Base-by-base conservation (phyloP, 2,329 filamentous ascomycete genomes). In the Pseudogymnoascus sp. region DNA sequence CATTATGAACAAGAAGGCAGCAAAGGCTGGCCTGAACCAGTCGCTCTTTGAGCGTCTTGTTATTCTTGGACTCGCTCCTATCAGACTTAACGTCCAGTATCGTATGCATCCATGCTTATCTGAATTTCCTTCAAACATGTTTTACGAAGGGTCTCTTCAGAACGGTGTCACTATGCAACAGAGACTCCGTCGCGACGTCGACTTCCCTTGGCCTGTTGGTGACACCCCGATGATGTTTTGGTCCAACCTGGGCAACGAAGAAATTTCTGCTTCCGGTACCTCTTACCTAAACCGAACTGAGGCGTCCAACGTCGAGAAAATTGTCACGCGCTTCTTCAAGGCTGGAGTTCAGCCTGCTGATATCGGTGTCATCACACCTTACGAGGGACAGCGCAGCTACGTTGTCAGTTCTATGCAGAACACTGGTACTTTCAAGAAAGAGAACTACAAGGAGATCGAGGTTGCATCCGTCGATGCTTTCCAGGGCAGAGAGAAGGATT, bases 181-280 rank as follows among this genome's bases (percentile, higher is more conserved):
- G 72, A 88, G 94, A 65, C 82, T 97, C 67, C 88, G 93, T 66
- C 89, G 89, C 68, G 93, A 99, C 70, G 91, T 99, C 28, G 94
- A 99, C 75, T 99, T 99, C 75, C 94, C 94, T 11, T 99, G 94
- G 94, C 94, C 94, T 2, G 91, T 96, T 31, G 85, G 82, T 18
- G 93, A 97, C 73, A 91, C 87, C 69, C 94, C 94, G 2, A 99
- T 99, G 94, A 97, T 97, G 94, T 99, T 99, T 79, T 99, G 94
- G 94, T 96, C 92, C 25, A 99, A 99, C 74, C 80, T 97, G 63
- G 94, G 94, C 65, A 96, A 95, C 65, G 94, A 99, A 76, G 94
- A 99, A 76, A 99, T 99, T 60, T 97, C 93, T 5, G 94, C 94
- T 1, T 97, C 92, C 25, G 94, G 94, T 72, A 99, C 94, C 2